Evolutionary conservation across 768 basidiomycete species (phyloP), one percentile per base, ranked within the genome.

Genomic region (Pseudohyphozyma bogoriensis): DNA sequence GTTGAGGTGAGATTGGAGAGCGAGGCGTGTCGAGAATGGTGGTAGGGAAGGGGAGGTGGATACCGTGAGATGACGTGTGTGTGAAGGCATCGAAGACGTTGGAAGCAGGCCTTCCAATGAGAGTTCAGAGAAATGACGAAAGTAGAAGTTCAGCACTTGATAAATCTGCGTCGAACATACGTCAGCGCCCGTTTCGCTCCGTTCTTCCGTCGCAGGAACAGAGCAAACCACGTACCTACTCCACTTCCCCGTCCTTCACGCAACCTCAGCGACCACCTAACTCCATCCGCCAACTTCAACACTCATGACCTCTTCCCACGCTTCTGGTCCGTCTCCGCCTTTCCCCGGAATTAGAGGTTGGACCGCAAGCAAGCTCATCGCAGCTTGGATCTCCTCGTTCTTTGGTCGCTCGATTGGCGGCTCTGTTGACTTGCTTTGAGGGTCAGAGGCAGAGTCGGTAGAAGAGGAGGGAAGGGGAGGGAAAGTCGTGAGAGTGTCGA

Each of bases 341-440:
- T 67, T 67, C 3, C 62, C 62, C 16, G 65, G 62, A 3, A 67
- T 12, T 4, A 67, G 53, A 18, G 65, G 65, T 51, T 67, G 65
- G 1, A 59, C 55, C 4, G 51, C 65, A 5, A 67, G 45, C 6
- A 67, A 50, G 3, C 29, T 36, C 36, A 67, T 50, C 11, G 59
- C 54, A 0, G 60, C 62, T 22, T 67, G 65, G 4, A 67, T n/a
- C 31, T 58, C 44, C 57, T 67, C 65, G 26, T 45, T 28, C 15
- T 53, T 56, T 1, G 65, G 65, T n/a, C 65, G 59, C 15, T 39
- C 51, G 18, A 24, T 24, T 29, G 24, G 22, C 7, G 24, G 42
- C 29, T 37, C 26, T 6, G 46, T n/a, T 10, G 33, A 11, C 22
- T 8, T 44, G 42, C 9, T 22, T 20, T 3, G 42, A 16, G 40